Conservation (phyloP, 2,329 filamentous ascomycete genomes). For the Colletotrichum brevisporum region DNA sequence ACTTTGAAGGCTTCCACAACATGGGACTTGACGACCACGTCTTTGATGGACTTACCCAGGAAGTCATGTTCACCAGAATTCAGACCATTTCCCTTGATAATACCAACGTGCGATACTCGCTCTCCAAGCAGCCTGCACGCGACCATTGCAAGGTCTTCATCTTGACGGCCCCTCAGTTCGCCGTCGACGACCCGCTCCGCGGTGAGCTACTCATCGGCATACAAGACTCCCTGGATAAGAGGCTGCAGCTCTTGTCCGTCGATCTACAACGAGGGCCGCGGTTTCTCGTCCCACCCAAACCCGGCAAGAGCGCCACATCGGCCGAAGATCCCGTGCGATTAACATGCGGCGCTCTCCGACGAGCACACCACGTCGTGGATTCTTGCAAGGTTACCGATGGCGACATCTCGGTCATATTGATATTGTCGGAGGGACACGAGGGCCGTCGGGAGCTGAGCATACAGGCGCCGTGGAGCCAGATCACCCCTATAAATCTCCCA, state of each 20-base stretch:
- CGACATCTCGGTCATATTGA: slow-evolving; percentile 76
- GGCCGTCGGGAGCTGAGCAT: slow-evolving; percentile 77
- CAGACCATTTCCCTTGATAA: slow-evolving; percentile 76
- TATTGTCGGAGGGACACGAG: slow-evolving; percentile 75
- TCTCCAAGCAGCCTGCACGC: slow-evolving; percentile 66
- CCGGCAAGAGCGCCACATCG: slow-evolving; percentile 44
- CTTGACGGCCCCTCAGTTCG: slow-evolving; percentile 71
- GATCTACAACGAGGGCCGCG: slow-evolving; percentile 54
- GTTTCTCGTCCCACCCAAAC: slow-evolving; percentile 42
- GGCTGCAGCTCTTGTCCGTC: slow-evolving; percentile 76
- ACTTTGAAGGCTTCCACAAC: slow-evolving; percentile 78
- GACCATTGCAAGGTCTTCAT: slow-evolving; percentile 76
- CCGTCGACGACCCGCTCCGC: slow-evolving; percentile 66
- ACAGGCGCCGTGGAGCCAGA: slow-evolving; percentile 81
- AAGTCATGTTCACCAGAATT: slow-evolving; percentile 80
- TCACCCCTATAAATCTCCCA: slow-evolving; percentile 77
- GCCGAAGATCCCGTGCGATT: slow-evolving; percentile 56
- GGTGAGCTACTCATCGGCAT: slow-evolving; percentile 76
- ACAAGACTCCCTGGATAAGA: slow-evolving; percentile 77
- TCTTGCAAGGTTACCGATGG: slow-evolving; percentile 80
- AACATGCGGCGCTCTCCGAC: slow-evolving; percentile 64
- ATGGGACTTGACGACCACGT: slow-evolving; percentile 82
- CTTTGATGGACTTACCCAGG: slow-evolving; percentile 78
- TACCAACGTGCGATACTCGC: slow-evolving; percentile 72
- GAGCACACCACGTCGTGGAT: slow-evolving; percentile 78